Evolutionary conservation across 768 basidiomycete species (phyloP).

Genomic region (Rickenella mellea): DNA sequence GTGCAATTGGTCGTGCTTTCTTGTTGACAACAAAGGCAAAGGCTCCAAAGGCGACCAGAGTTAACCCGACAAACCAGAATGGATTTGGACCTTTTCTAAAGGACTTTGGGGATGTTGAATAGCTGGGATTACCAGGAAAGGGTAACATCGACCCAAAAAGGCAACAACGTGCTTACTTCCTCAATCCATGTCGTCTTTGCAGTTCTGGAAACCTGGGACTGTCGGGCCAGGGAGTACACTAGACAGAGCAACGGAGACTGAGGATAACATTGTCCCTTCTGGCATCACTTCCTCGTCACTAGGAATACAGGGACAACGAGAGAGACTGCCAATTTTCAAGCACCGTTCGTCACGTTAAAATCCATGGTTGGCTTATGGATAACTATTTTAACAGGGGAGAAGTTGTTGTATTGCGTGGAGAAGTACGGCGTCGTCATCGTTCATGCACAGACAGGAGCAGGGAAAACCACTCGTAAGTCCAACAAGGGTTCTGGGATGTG

Average conservation of each 20-base stretch:
- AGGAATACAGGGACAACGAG: slow-evolving; percentile 67
- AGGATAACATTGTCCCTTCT: slow-evolving; percentile 63
- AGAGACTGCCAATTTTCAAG: slow-evolving; percentile 82
- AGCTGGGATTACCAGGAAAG: too few species aligned
- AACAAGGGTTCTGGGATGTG: not conserved
- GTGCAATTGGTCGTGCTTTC: too few species aligned
- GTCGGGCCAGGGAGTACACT: slow-evolving; percentile 76
- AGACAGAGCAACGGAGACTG: slow-evolving; percentile 72
- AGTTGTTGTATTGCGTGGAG: slow-evolving; percentile 78
- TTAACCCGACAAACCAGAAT: slow-evolving; percentile 46
- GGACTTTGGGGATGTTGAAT: slow-evolving; percentile 9
- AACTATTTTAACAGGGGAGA: slow-evolving; percentile 42
- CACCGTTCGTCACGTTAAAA: slow-evolving; percentile 48
- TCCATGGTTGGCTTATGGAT: not conserved
- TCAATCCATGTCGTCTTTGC: slow-evolving; percentile 47
- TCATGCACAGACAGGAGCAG: slow-evolving; percentile 92
- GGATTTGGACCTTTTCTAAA: slow-evolving; percentile 54
- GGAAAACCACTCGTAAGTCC: slow-evolving; percentile 89
- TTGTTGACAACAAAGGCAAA: slow-evolving; percentile 52
- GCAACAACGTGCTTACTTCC: too few species aligned
- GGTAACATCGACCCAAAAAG: too few species aligned
- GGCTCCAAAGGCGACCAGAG: slow-evolving; percentile 42
- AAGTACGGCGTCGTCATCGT: slow-evolving; percentile 77
- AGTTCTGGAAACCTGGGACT: slow-evolving; percentile 90
- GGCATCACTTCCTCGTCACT: slow-evolving; percentile 44